Base-by-base conservation (phyloP, 495 filamentous ascomycete genomes). In the Physcia stellaris region DNA sequence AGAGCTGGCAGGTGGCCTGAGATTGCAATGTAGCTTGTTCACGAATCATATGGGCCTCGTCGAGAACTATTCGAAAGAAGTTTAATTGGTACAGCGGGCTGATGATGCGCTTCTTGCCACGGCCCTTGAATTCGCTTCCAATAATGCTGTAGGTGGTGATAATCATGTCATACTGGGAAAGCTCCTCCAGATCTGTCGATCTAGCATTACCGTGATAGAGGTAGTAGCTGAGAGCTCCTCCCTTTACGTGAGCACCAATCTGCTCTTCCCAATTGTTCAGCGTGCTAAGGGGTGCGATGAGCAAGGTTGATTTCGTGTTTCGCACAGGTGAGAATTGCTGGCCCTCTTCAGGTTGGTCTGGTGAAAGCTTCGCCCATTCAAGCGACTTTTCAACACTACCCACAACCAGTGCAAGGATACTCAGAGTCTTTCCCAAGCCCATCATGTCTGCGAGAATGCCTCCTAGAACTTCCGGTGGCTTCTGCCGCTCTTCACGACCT, bases 371-470 rank as follows among this genome's bases (percentile, higher is more conserved):
- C 17, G 64, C 64, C 61, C 80, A 98, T 7, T 60, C 52, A 13
- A 56, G 42, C 2, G 85, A 72, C 19, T 78, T 65, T 2, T 57
- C 47, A 2, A 80, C 58, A 0, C 83, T 79, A 13, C 64, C 66
- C 2, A 75, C 60, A 12, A 88, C 56, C 17, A 96, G 66, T 2
- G 86, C 80, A 4, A 98, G 64, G 21, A 94, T 80, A 51, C 81
- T 93, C 32, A 98, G 59, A 0, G 90, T 95, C 54, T 98, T 98
- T 4, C 90, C 90, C 12, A 98, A 61, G 26, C 90, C 90, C 90
- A 98, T 98, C 80, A 94, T 86, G 53, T 98, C 90, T 5, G 90
- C 90, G 16, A 98, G 63, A 22, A 98, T 80, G n/a, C 90, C 90
- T 6, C 90, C 90, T 1, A 79, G 62, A 0, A 74, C 68, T 41